A percentile compares a stretch with the other conserved stretches of the same genome.
These are phyloP conservation scores for Scutellaria barbata DNA, from an alignment of 257 asterid genomes.

Conservation along the genomic window DNA sequence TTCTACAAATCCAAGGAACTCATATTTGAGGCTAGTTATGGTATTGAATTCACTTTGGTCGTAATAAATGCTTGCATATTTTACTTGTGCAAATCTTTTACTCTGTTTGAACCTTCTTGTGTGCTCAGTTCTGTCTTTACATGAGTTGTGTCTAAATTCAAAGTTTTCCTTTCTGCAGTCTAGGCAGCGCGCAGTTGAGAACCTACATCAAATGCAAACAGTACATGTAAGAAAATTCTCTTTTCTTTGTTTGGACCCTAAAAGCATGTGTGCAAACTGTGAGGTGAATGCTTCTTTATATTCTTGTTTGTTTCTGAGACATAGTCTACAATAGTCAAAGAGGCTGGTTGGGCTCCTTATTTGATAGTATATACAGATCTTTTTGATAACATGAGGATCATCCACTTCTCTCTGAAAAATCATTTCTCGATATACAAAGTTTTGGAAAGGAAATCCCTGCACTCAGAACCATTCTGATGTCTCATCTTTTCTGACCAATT, in stretches of 20 bases:
- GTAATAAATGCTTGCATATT: slow-evolving; percentile 13
- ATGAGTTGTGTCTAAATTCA: slow-evolving; percentile 32
- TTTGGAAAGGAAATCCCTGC: slow-evolving; percentile 5
- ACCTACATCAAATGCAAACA: slow-evolving; percentile 88
- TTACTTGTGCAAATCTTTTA: not conserved
- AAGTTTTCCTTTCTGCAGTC: slow-evolving; percentile 61
- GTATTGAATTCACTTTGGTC: slow-evolving; percentile 23
- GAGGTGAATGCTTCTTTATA: slow-evolving; percentile 1
- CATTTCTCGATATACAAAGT: not conserved
- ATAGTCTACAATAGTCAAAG: not conserved
- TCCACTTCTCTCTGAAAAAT: slow-evolving; percentile 1
- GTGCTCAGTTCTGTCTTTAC: slow-evolving; percentile 19
- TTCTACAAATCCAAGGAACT: slow-evolving; percentile 31
- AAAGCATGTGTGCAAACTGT: slow-evolving; percentile 9
- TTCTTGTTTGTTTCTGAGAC: not conserved
- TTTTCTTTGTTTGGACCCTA: slow-evolving; percentile 4
- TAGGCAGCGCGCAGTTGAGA: slow-evolving; percentile 90
- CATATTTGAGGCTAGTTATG: slow-evolving; percentile 20
- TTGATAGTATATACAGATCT: slow-evolving; percentile 4
- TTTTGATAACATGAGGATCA: slow-evolving; percentile 5
- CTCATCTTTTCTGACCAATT: not conserved
- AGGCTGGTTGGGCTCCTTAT: slow-evolving; percentile 10
- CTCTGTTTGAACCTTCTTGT: slow-evolving; percentile 26
- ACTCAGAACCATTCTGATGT: not conserved
- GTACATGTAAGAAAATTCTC: slow-evolving; percentile 66